Evolutionary conservation across 208 protist genomes (phyloP).

Genomic region (Trypanosoma caninum): DNA sequence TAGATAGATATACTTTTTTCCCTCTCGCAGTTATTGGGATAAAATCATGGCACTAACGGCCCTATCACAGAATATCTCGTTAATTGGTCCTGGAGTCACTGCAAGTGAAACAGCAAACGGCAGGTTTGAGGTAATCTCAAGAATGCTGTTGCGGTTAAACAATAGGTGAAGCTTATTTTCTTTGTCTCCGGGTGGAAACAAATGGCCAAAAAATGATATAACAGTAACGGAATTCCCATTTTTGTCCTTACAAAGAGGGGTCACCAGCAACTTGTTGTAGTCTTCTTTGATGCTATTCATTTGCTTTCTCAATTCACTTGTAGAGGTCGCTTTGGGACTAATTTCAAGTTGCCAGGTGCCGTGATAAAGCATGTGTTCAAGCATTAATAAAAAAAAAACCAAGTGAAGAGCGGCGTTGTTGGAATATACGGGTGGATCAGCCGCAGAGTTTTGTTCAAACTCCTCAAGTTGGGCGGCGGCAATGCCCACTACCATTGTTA

Average conservation of each 20-base stretch:
- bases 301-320: neutral
- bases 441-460: neutral
- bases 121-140: constrained; percentile 84
- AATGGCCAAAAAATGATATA: constrained; percentile 24
- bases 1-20: neutral
- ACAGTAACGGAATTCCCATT: constrained; percentile 27
- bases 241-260: constrained; percentile 15
- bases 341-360: constrained; percentile 31
- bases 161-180: neutral
- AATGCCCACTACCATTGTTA: constrained; percentile 15
- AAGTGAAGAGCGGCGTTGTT: constrained; percentile 57
- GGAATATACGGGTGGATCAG: constrained; percentile 34
- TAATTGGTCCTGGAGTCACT: constrained; percentile 68
- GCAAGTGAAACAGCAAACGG: constrained; percentile 84
- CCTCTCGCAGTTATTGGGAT: neutral
- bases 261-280: constrained; percentile 35
- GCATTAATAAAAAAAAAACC: constrained; percentile 56
- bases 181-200: constrained; percentile 1
- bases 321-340: neutral
- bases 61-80: constrained; percentile 72
- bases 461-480: constrained; percentile 9
- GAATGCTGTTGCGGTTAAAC: constrained; percentile 21
- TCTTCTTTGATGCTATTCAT: constrained; percentile 34
- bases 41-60: constrained; percentile 53
- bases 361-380: constrained; percentile 68